Conservation (phyloP, 345 rosid genomes). For the Clarkia xantiana region DNA sequence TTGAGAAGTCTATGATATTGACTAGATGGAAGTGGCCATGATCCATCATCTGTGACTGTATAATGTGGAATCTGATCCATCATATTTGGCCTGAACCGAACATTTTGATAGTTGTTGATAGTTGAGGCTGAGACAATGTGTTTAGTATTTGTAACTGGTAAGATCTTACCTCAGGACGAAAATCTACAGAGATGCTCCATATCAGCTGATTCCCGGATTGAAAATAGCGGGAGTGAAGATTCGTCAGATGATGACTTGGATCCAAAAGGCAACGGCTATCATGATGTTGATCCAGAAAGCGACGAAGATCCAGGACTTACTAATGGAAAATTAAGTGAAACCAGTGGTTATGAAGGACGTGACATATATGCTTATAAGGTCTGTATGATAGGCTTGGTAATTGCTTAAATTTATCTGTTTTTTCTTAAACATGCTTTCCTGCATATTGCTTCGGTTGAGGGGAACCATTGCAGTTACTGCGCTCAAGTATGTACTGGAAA, state of each 20-base stretch:
- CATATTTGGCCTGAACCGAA: too few species aligned
- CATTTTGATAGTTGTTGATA: too few species aligned
- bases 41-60: too few species aligned
- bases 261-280: slow-evolving; percentile 57
- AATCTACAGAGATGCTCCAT: slow-evolving; percentile 87
- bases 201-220: slow-evolving; percentile 80
- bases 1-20: too few species aligned
- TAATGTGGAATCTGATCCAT: too few species aligned
- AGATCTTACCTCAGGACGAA: slow-evolving; percentile 48
- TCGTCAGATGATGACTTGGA: slow-evolving; percentile 78
- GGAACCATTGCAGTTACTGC: background rate
- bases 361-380: slow-evolving; percentile 95
- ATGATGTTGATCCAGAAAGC: slow-evolving; percentile 66
- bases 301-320: slow-evolving; percentile 63
- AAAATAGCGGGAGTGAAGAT: slow-evolving; percentile 80
- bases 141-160: too few species aligned
- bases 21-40: too few species aligned
- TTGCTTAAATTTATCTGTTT: background rate
- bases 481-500: background rate
- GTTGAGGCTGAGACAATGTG: too few species aligned
- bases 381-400: slow-evolving; percentile 7
- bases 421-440: background rate
- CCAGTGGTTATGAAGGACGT: slow-evolving; percentile 67
- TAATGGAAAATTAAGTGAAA: slow-evolving; percentile 92
- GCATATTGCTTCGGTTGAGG: slow-evolving; percentile 1